These are phyloP conservation scores for Chaetomiaceae sp. DNA, from an alignment of 2,329 filamentous ascomycete genomes.

Conservation along the genomic window DNA sequence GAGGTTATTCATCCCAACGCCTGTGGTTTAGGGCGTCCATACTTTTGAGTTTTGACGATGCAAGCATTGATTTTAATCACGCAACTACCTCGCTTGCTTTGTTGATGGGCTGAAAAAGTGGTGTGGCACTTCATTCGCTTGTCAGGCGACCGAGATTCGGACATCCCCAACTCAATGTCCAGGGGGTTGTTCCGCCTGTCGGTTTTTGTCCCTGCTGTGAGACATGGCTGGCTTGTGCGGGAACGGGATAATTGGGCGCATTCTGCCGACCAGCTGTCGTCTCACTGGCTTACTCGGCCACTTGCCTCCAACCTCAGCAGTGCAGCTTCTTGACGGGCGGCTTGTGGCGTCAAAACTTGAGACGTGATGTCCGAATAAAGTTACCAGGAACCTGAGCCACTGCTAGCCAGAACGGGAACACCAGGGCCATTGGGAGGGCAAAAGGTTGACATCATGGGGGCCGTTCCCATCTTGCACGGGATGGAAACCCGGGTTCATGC, in stretches of 20 bases:
- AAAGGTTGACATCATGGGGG: neutral
- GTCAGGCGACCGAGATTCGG: conserved; percentile 16
- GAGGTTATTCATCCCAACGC: conserved; percentile 5
- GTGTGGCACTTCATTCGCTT: conserved; percentile 16
- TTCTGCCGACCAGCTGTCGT: conserved; percentile 11
- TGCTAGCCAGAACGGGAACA: neutral
- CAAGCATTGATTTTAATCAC: neutral
- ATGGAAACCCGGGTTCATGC: conserved; percentile 11
- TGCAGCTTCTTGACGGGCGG: conserved; percentile 1
- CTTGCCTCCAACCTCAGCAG: neutral
- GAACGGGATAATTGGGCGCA: conserved; percentile 14
- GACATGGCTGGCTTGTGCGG: conserved; percentile 15
- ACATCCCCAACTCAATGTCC: conserved; percentile 29
- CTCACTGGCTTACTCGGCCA: conserved; percentile 4
- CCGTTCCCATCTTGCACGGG: neutral
- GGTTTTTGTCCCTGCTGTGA: conserved; percentile 9
- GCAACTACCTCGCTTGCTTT: neutral
- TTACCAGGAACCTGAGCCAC: neutral
- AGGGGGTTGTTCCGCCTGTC: conserved; percentile 5
- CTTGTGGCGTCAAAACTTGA: conserved; percentile 7
- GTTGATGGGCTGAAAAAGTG: neutral
- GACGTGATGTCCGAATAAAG: neutral
- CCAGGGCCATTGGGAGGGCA: too few species aligned
- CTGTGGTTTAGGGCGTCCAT: conserved; percentile 6
- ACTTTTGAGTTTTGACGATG: neutral